Percentiles rank a stretch among this genome's conserved stretches.
These are phyloP conservation scores for Conticribra weissflogii DNA, from an alignment of 108 stramenopile species.

Conservation along the genomic window DNA sequence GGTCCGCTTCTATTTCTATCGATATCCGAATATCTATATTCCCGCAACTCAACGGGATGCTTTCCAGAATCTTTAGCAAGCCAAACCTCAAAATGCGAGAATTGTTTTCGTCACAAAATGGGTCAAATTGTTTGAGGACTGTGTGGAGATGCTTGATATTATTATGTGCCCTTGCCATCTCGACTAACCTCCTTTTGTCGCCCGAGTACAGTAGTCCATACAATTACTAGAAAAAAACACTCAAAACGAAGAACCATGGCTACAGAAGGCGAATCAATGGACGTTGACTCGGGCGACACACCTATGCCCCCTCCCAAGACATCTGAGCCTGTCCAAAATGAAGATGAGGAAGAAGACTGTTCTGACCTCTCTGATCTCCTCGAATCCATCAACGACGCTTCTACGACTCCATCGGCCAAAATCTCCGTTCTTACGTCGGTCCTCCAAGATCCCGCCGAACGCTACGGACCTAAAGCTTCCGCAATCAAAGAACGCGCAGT, in stretches of 20 bases:
- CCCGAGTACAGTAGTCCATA: too few relatives aligned
- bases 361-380: conserved; percentile 48
- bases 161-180: too few relatives aligned
- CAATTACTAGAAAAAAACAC: too few relatives aligned
- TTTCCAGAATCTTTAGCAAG: too few relatives aligned
- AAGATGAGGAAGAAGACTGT: conserved; percentile 50
- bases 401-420: conserved; percentile 31
- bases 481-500: conserved; percentile 91
- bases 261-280: conserved; percentile 36
- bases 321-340: neutral
- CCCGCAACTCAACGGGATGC: too few relatives aligned
- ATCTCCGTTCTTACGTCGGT: conserved; percentile 63
- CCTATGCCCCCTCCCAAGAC: neutral
- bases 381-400: conserved; percentile 38
- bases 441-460: conserved; percentile 58
- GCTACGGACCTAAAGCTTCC: conserved; percentile 72
- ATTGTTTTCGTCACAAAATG: too few relatives aligned
- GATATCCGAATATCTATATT: too few relatives aligned
- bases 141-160: too few relatives aligned
- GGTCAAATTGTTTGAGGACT: too few relatives aligned
- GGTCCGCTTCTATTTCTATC: too few relatives aligned
- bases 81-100: too few relatives aligned
- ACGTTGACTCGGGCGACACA: conserved; percentile 23
- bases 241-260: conserved; percentile 20
- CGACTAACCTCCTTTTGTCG: too few relatives aligned